Evolutionary conservation across 768 basidiomycete genomes (phyloP).

Genomic region (Mycena floridula): DNA sequence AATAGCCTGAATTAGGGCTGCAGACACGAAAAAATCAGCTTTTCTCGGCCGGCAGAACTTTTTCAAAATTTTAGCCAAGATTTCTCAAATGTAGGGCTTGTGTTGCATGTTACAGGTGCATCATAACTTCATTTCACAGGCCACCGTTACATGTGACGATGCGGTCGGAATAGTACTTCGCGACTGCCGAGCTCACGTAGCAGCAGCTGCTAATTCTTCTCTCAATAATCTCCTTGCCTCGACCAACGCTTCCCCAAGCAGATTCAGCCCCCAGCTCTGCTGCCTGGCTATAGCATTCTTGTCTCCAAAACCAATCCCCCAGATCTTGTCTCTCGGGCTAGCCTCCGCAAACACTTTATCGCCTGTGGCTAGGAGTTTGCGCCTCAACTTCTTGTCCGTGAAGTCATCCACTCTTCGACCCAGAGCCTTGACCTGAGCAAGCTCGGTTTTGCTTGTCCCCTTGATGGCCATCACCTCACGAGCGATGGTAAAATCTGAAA

Average conservation of each 20-base stretch:
- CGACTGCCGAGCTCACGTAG: no score
- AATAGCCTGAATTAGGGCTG: no score
- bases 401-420: conserved; percentile 45
- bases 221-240: conserved; percentile 30
- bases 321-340: conserved; percentile 54
- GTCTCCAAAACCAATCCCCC: conserved; percentile 55
- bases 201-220: conserved; percentile 15
- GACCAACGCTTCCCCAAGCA: conserved; percentile 45
- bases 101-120: no score
- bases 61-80: no score
- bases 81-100: no score
- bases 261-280: conserved; percentile 50
- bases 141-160: no score
- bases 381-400: conserved; percentile 34
- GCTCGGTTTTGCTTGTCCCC: conserved; percentile 23
- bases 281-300: conserved; percentile 35
- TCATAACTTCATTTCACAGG: no score
- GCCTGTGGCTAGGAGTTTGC: conserved; percentile 40
- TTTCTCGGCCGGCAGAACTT: no score
- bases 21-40: no score
- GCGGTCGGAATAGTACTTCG: no score
- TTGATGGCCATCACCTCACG: conserved; percentile 32
- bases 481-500: conserved; percentile 38
- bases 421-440: conserved; percentile 44
- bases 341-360: conserved; percentile 47